Evolutionary conservation across 129 eudicot genomes (phyloP), one percentile per base, ranked within the genome.

Genomic region (Flaveria linearis): DNA sequence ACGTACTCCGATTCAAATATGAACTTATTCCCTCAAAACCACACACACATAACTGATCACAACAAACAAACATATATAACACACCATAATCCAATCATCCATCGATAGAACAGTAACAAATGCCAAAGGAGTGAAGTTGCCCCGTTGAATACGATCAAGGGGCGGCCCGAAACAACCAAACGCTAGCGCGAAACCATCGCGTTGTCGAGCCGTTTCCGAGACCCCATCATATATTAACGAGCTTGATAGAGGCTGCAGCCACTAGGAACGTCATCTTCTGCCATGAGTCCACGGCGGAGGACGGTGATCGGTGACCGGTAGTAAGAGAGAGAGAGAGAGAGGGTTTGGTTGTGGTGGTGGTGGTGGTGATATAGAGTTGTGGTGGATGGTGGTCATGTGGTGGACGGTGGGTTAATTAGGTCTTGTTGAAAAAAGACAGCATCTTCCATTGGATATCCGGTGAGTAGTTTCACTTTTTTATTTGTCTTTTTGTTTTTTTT

Each of bases 71-170:
- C 65, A 23, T 20, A 20, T 20, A 20, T 39, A 79, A 23, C 65
- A 23, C 63, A 79, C 68, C 49, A 79, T 72, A 61, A 78, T 71
- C 83, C 39, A 77, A 72, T 79, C 72, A 30, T 39, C 73, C 57
- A 25, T 72, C 17, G 2, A 62, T 46, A 45, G 16, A 22, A n/a
- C 33, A 51, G 46, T 51, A 62, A 46, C 78, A 50, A 79, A 72
- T 79, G 83, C 83, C 83, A 79, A 79, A 79, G 83, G 78, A 72
- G 83, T 72, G 42, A 72, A 72, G 83, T 79, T 79, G 83, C 83
- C 83, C 83, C 68, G 83, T 63, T 73, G 26, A 49, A 72, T 72
- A 45, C 20, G 78, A 72, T 53, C 78, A 72, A 26, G 71, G 45
- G 33, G 13, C 5, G 15, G 5, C 16, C 16, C 7, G 62, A 23